Conservation (phyloP, 2,329 filamentous ascomycete genomes). For the Aspergillus sp. region DNA sequence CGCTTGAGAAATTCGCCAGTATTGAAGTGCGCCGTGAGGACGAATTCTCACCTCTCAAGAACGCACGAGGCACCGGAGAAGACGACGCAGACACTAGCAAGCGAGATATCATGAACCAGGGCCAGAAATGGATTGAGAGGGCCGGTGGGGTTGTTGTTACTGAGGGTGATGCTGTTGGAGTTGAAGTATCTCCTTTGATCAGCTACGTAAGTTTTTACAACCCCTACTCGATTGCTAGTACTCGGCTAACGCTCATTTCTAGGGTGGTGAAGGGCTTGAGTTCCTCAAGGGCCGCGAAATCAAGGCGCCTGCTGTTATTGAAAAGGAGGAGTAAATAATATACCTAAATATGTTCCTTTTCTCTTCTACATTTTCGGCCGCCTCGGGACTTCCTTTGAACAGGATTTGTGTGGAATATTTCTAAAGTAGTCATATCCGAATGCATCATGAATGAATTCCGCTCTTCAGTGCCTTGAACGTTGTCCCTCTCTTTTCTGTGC, state of each 20-base stretch:
- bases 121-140: constrained; percentile 77
- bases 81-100: constrained; percentile 94
- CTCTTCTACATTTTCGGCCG: background rate
- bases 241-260: constrained; percentile 18
- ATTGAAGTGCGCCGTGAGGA: constrained; percentile 96
- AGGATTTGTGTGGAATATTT: background rate
- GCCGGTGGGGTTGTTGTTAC: constrained; percentile 74
- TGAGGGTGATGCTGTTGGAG: constrained; percentile 61
- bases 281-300: constrained; percentile 61
- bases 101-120: constrained; percentile 85
- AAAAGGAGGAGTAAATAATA: constrained; percentile 52
- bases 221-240: background rate
- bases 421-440: background rate
- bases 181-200: constrained; percentile 89
- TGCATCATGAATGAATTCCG: background rate
- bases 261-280: constrained; percentile 64
- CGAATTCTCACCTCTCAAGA: constrained; percentile 97
- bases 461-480: background rate
- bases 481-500: background rate
- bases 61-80: constrained; percentile 78
- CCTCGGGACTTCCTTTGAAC: background rate
- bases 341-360: background rate
- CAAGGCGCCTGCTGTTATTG: constrained; percentile 64
- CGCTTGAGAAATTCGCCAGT: constrained; percentile 86
- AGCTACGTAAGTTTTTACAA: constrained; percentile 76